Evolutionary conservation across 1,284 basidiomycete genomes (phyloP).

Genomic region (Microbotryomycetes sp.): DNA sequence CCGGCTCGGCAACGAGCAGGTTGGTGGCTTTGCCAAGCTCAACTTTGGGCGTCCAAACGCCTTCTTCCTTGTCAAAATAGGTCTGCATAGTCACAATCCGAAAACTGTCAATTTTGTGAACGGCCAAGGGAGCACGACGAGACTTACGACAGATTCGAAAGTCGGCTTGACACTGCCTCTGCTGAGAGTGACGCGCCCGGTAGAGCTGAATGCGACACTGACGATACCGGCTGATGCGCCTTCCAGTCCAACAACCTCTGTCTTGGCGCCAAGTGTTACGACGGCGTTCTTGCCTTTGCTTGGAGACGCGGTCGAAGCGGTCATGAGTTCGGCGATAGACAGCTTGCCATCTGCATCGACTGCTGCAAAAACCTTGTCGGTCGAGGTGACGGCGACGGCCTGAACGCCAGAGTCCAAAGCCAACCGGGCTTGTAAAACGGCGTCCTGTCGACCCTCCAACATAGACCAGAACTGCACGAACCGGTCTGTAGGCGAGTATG

Average conservation of each 20-base stretch:
- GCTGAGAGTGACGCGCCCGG: conserved; percentile 13
- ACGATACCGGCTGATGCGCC: conserved; percentile 10
- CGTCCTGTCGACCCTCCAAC: conserved; percentile 1
- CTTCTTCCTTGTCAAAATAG: conserved; percentile 13
- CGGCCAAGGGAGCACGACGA: neutral
- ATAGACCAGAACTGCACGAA: conserved; percentile 31
- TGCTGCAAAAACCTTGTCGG: conserved; percentile 17
- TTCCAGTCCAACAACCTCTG: conserved; percentile 1
- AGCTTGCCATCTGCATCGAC: conserved; percentile 1
- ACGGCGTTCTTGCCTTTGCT: conserved; percentile 22
- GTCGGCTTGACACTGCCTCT: conserved; percentile 27
- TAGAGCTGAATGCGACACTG: conserved; percentile 7
- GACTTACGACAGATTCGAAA: conserved; percentile 23
- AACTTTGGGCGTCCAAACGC: conserved; percentile 12
- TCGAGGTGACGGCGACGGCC: conserved; percentile 17
- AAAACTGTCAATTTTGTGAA: neutral
- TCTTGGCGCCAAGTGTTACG: neutral
- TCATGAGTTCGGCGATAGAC: conserved; percentile 7
- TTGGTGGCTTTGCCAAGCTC: conserved; percentile 18
- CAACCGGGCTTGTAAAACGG: conserved; percentile 22
- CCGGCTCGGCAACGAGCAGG: conserved; percentile 12
- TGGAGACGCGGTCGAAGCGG: neutral
- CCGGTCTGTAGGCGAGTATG: conserved; percentile 26
- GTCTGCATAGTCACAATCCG: neutral
- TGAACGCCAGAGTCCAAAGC: conserved; percentile 27